Evolutionary conservation across 2,329 filamentous ascomycete species (phyloP), one percentile per base, ranked within the genome.

Genomic region (Lasiodiplodia gonubiensis): DNA sequence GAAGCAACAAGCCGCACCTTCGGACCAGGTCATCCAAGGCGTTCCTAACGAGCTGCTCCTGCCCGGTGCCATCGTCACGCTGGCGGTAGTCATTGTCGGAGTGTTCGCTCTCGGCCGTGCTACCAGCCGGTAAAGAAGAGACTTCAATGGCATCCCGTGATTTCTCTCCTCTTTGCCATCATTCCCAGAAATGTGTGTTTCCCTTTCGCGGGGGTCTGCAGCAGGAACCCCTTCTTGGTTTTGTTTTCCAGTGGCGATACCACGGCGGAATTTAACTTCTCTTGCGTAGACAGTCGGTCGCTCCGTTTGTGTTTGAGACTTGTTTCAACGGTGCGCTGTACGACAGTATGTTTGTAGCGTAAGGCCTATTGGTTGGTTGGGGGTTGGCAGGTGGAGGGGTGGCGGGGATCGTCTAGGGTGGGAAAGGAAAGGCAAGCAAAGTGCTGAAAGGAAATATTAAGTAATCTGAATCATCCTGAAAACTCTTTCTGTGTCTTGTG

Each of bases 31-130:
- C 68, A 94, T 99, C 75, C 86, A 90, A 2, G 95, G 95, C 66
- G 91, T 99, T 39, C 93, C 95, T 10, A 99, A 99, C 76, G 95
- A 99, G 75, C 84, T 98, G 66, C 84, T 99, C 21, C 86, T 98
- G 51, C 95, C 95, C 0, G 95, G 95, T 71, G 95, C 95, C 23
- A 94, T 99, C 77, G 93, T 95, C 67, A 94, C 94, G n/a, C 82
- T 99, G 75, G 95, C 94, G 11, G 92, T 96, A 52, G 94, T 97
- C 46, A 97, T 99, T 79, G 86, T 96, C 49, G 92, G 92, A 71
- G 94, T 98, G 12, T 99, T 99, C 81, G 89, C 93, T 51, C 88
- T 99, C 74, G 89, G 92, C 69, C 89, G 93, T 71, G 82, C 89
- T 51, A 85, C 81, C 18, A 84, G 80, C 69, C 81, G 84, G 74